phyloP scores from a whole-genome alignment of 306 rosid species.

The Chamaecrista fasciculata region DNA sequence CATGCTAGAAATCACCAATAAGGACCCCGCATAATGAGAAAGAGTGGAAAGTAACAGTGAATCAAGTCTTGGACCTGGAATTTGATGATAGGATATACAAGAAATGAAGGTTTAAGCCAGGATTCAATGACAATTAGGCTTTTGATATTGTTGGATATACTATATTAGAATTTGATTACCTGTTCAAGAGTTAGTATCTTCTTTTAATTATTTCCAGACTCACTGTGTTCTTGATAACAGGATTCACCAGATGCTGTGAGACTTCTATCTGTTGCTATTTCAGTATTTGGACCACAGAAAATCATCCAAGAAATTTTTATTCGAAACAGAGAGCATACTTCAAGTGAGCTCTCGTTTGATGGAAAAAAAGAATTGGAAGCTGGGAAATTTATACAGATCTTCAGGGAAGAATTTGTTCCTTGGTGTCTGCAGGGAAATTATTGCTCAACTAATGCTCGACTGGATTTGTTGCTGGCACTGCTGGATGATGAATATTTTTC shows the following conservation, averaged over 20 bases:
- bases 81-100: background rate
- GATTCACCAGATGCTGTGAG: conserved; percentile 66
- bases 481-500: conserved; percentile 80
- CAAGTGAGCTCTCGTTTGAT: conserved; percentile 34
- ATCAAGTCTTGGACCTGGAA: background rate
- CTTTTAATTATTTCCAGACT: conserved; percentile 22
- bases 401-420: conserved; percentile 69
- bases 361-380: conserved; percentile 39
- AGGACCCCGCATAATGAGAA: background rate
- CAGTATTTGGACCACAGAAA: conserved; percentile 80
- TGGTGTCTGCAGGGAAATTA: conserved; percentile 73
- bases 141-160: conserved; percentile 1
- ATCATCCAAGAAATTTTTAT: conserved; percentile 56
- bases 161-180: conserved; percentile 9
- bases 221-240: conserved; percentile 43
- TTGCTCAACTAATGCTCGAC: conserved; percentile 55
- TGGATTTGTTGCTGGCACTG: conserved; percentile 74
- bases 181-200: background rate
- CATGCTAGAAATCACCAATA: background rate
- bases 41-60: background rate
- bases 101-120: background rate
- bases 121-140: conserved; percentile 12
- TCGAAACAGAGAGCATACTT: conserved; percentile 36
- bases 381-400: conserved; percentile 63
- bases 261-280: conserved; percentile 62